A percentile compares a stretch with the other conserved stretches of the same genome.
Evolutionary conservation across 495 filamentous ascomycete genomes (phyloP).

Genomic region (Penicillium salamii): DNA sequence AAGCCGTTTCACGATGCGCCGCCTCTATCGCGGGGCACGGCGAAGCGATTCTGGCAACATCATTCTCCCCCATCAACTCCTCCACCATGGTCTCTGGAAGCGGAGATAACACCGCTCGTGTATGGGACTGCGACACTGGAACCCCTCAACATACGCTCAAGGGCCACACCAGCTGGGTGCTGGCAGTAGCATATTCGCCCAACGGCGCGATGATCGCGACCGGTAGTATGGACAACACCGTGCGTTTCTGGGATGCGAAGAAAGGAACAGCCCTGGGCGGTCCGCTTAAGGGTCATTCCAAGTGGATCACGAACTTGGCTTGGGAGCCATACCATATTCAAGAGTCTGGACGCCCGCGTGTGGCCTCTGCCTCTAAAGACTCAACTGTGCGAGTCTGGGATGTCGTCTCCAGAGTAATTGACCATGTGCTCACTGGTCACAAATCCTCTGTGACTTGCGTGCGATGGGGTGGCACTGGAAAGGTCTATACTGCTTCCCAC

Average conservation of each 20-base stretch:
- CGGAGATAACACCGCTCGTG: slow-evolving; percentile 86
- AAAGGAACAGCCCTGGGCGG: slow-evolving; percentile 73
- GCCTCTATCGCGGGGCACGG: slow-evolving; percentile 89
- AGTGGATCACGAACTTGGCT: slow-evolving; percentile 82
- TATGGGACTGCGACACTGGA: slow-evolving; percentile 95
- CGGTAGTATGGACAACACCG: slow-evolving; percentile 89
- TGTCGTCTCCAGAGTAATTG: slow-evolving; percentile 70
- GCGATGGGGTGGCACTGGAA: slow-evolving; percentile 86
- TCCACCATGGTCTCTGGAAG: slow-evolving; percentile 83
- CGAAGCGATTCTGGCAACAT: slow-evolving; percentile 81
- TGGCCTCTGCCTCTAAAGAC: slow-evolving; percentile 91
- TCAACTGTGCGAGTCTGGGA: slow-evolving; percentile 88
- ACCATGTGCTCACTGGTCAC: slow-evolving; percentile 82
- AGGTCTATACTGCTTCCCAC: slow-evolving; percentile 85
- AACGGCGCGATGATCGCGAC: slow-evolving; percentile 81
- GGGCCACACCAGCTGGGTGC: slow-evolving; percentile 91
- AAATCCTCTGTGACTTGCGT: slow-evolving; percentile 86
- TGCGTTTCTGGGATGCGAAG: slow-evolving; percentile 85
- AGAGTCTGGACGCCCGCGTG: slow-evolving; percentile 65
- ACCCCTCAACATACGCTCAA: slow-evolving; percentile 87
- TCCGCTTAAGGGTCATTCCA: slow-evolving; percentile 83
- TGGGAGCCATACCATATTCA: slow-evolving; percentile 96
- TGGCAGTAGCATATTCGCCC: slow-evolving; percentile 83
- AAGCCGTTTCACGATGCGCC: slow-evolving; percentile 85
- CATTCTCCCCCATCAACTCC: slow-evolving; percentile 82